Percentiles rank a stretch among this genome's conserved stretches.
Conservation (phyloP, 345 rosid species). For the Carallia brachiata region DNA sequence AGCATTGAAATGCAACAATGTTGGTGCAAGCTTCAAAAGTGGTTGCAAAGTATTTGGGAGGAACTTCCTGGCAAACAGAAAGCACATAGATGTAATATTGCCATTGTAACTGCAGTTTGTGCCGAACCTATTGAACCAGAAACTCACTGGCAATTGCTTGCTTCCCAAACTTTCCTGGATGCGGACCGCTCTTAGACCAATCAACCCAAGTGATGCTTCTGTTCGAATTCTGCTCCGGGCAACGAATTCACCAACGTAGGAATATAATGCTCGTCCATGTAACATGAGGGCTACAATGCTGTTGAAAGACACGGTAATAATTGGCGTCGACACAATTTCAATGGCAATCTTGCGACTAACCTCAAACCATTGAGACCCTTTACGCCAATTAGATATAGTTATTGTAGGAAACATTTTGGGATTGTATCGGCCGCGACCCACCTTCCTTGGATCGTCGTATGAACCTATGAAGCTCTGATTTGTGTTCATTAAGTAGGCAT, state of each 20-base stretch:
- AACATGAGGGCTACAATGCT: constrained; percentile 42
- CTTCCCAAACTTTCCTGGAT: constrained; percentile 39
- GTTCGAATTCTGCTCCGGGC: constrained; percentile 33
- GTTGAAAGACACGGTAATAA: constrained; percentile 31
- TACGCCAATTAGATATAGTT: constrained; percentile 17
- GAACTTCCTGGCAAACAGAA: constrained; percentile 52
- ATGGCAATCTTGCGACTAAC: constrained; percentile 32
- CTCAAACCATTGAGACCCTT: constrained; percentile 50
- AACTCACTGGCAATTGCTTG: constrained; percentile 34
- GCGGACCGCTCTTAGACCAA: constrained; percentile 45
- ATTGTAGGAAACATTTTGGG: constrained; percentile 51
- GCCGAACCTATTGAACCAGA: constrained; percentile 37
- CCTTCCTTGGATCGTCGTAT: constrained; percentile 46
- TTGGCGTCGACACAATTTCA: constrained; percentile 33
- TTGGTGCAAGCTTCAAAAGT: constrained; percentile 35
- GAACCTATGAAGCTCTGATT: constrained; percentile 46
- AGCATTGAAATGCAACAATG: constrained; percentile 16
- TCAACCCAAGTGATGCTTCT: constrained; percentile 52
- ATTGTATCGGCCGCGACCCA: constrained; percentile 63
- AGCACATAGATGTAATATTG: constrained; percentile 33
- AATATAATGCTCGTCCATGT: constrained; percentile 47
- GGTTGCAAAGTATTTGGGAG: constrained; percentile 43
- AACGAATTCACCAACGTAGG: constrained; percentile 37
- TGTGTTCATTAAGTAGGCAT: constrained; percentile 49
- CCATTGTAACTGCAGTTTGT: constrained; percentile 40